Evolutionary conservation across 1,139 yeast species (phyloP), one percentile per base, ranked within the genome.

Genomic region (Hemisphaericaspora xylanilytica): DNA sequence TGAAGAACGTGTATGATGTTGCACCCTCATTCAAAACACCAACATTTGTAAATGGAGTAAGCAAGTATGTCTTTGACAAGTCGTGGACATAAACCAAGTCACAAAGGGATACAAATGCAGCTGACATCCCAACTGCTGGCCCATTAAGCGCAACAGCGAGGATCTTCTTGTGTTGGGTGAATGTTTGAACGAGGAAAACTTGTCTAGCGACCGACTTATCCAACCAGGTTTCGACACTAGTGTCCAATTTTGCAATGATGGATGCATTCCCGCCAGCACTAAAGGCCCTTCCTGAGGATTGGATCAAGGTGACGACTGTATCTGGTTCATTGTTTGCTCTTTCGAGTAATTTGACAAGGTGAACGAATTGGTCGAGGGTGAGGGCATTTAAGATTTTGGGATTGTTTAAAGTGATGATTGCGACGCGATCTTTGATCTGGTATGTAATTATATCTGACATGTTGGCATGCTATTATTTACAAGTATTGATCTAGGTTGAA

Each of bases 1-100:
- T 61, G 24, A 85, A 80, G 39, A 88, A 67, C 8, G 92, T 78
- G 16, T 79, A 75, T 8, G 88, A 78, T 2, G 88, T 65, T 5
- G 81, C 88, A 41, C 96, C 95, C 62, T 88, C 96, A 42, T 85
- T 78, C 3, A 85, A 89, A 51, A 88, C 72, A 1, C 96, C 95
- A 51, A 88, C 72, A 56, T 82, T 84, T 37, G 92, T 78, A 59
- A 88, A 88, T 11, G 96, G 96, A 25, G 84, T 71, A 55, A 83
- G 71, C 43, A 85, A 48, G 58, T 69, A 85, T 34, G 83, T 75
- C 43, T 78, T 68, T 26, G 58, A 50, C 40, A 76, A 80, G 46
- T 82, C 78, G 50, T 68, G 74, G 14, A 83, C 84, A 54, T 85
- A 86, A 20, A 88, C 71, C 49, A 88, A 72, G 59, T 88, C 96